phyloP scores from a whole-genome alignment of 164 flowering plant species.

The Dillenia suffruticosa region DNA sequence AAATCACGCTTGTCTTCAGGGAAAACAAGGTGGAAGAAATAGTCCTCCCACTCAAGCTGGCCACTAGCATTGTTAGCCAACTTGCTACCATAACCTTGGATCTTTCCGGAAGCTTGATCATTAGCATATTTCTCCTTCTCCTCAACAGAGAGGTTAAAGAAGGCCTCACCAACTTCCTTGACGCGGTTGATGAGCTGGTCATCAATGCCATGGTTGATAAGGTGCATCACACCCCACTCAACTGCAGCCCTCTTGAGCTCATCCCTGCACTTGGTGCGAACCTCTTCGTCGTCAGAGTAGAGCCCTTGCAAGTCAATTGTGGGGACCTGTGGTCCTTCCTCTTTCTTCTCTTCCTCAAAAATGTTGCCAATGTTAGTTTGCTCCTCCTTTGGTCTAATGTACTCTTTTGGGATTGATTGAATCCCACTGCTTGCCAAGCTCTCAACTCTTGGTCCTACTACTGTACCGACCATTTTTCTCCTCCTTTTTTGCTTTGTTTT shows the following conservation, averaged over 20 bases:
- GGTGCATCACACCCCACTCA: constrained; percentile 87
- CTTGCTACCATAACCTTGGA: constrained; percentile 95
- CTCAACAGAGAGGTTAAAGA: constrained; percentile 70
- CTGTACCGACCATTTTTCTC: constrained; percentile 6
- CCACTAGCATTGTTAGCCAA: constrained; percentile 77
- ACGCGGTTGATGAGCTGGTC: constrained; percentile 50
- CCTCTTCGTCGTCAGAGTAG: constrained; percentile 38
- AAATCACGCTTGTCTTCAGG: constrained; percentile 77
- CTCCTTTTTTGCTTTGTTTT: no score
- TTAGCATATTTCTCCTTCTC: constrained; percentile 89
- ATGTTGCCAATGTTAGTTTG: constrained; percentile 50
- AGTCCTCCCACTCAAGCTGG: constrained; percentile 96
- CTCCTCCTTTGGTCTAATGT: constrained; percentile 68
- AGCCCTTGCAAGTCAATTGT: constrained; percentile 52
- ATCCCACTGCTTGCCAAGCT: constrained; percentile 67
- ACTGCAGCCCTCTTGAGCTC: constrained; percentile 58
- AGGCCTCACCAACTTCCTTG: constrained; percentile 54
- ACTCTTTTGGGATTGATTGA: constrained; percentile 62
- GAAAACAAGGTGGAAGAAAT: constrained; percentile 70
- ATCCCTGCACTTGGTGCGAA: constrained; percentile 35
- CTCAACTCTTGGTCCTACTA: constrained; percentile 55
- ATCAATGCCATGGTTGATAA: constrained; percentile 82
- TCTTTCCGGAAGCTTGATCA: constrained; percentile 64
- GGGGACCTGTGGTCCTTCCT: constrained; percentile 72
- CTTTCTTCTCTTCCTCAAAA: constrained; percentile 67